Conservation (phyloP, 2,329 filamentous ascomycete genomes). For the Diplodia seriata region DNA sequence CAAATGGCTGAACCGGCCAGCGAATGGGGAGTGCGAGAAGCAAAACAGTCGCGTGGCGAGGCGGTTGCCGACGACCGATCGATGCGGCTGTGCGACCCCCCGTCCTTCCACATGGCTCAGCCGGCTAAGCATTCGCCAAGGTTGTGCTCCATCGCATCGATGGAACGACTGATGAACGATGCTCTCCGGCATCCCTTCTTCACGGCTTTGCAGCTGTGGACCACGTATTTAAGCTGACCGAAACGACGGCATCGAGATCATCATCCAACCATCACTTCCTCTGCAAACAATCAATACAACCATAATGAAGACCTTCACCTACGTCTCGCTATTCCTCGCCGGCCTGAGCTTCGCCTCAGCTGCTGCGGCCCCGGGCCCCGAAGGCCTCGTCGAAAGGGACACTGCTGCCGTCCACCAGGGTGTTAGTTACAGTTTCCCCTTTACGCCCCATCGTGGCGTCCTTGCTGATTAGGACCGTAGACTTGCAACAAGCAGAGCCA, state of each 20-base stretch:
- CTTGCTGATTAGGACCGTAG: background rate
- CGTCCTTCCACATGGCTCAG: background rate
- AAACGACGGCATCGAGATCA: background rate
- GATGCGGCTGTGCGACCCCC: background rate
- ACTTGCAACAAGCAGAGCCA: background rate
- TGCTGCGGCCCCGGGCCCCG: background rate
- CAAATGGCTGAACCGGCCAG: background rate
- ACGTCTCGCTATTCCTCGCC: background rate
- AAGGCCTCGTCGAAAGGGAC: background rate
- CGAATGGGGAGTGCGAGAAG: background rate
- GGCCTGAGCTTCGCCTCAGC: background rate
- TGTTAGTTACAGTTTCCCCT: background rate
- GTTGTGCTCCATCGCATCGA: background rate
- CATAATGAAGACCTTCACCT: background rate
- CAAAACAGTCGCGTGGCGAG: background rate
- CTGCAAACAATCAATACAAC: background rate
- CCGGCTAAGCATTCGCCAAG: background rate
- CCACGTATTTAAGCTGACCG: background rate
- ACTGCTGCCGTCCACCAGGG: background rate
- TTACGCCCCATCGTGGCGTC: rapidly evolving
- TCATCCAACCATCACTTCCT: background rate
- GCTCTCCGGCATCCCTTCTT: background rate
- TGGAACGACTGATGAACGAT: background rate
- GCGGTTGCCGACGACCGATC: background rate
- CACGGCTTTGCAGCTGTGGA: background rate